Evolutionary conservation across 371 early-diverging fungal species (phyloP), one percentile per base, ranked within the genome.

Genomic region (Apophysomyces elegans): DNA sequence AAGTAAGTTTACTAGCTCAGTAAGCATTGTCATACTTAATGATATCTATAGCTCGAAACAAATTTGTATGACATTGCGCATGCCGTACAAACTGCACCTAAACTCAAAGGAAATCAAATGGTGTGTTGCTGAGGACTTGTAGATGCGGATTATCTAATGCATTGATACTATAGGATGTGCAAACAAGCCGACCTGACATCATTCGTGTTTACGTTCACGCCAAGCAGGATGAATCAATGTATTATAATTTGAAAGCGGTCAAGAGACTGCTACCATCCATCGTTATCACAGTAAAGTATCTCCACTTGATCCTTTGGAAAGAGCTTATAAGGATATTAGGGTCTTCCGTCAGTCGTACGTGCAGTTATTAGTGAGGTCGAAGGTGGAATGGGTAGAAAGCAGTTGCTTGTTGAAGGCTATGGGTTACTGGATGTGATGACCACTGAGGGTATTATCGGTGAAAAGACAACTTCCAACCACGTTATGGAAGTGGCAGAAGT

Each of bases 401-500:
- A 87, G 38, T 73, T 99, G 56, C 79, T 95, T 37, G 95, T 96
- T 5, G 99, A 99, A 84, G 99, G 99, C 26, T 89, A 93, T 75
- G 98, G 99, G 36, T 81, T 99, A 58, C 85, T 85, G 41, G 89
- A 97, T 58, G 92, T 99, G 12, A 96, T 99, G 95, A 92, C 83
- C 16, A 89, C 89, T 6, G 90, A 91, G 67, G 88, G 96, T 70
- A 89, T 99, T 58, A 87, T 95, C 64, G 95, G 94, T 18, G 74
- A 82, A 11, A 74, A 85, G 43, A 95, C 97, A 2, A 89, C 87
- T 13, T 93, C 93, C 39, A 99, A 99, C 82, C 94, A 96, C 74
- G 88, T 97, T 59, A 91, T 98, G 83, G 99, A 99, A 80, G 91
- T 95, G 13, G 83, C 89, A 63, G 84, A 91, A 64, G 93, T 93